Percentiles rank a stretch among this genome's conserved stretches.
These are phyloP conservation scores for Komagataella ulmi DNA, from an alignment of 805 yeast species.

Conservation along the genomic window DNA sequence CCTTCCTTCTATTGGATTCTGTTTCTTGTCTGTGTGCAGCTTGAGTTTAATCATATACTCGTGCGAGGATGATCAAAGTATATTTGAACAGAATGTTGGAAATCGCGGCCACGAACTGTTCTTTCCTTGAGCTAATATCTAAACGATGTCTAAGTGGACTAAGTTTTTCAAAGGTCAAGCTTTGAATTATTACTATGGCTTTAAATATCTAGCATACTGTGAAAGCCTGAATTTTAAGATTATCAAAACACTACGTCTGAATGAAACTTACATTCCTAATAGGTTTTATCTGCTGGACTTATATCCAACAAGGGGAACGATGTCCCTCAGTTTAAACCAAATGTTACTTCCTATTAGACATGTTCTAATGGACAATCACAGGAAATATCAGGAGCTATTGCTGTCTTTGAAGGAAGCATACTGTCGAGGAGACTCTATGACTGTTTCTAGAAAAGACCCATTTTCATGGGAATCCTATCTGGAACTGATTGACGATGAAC, in stretches of 20 bases:
- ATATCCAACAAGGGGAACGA: conserved; percentile 45
- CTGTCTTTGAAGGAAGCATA: not conserved
- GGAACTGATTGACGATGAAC: conserved; percentile 22
- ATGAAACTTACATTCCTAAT: conserved; percentile 16
- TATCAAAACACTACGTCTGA: conserved; percentile 32
- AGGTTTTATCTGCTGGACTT: conserved; percentile 43
- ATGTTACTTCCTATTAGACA: conserved; percentile 51
- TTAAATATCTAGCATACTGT: not conserved
- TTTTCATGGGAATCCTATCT: conserved; percentile 54
- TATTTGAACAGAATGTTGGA: too few relatives aligned
- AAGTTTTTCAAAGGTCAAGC: not conserved
- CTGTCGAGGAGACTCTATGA: conserved; percentile 8
- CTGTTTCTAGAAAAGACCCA: conserved; percentile 32
- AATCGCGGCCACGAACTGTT: not conserved
- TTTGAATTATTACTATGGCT: not conserved
- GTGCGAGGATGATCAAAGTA: not conserved
- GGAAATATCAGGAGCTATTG: conserved; percentile 7
- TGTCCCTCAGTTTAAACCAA: conserved; percentile 50
- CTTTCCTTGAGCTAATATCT: not conserved
- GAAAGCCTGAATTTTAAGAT: conserved; percentile 9
- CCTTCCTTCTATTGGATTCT: not conserved
- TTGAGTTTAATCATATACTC: not conserved
- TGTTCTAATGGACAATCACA: conserved; percentile 42
- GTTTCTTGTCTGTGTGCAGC: not conserved
- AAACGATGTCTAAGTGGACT: not conserved